Base-by-base conservation (phyloP, 805 yeast species). In the Naumovozyma baii region DNA sequence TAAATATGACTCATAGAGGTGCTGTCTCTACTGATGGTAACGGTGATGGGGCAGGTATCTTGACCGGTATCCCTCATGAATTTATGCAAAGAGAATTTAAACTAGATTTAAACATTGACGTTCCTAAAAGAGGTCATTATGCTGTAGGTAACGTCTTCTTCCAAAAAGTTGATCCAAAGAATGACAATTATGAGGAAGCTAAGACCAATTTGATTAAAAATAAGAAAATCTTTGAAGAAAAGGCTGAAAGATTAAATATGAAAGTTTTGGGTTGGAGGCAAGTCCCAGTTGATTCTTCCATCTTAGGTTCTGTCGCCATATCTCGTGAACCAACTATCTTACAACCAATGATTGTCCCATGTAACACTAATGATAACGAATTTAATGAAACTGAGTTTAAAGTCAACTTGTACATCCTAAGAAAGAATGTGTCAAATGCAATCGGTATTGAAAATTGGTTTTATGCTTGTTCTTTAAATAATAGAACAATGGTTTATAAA, bases 1-100 rank as follows among this genome's bases (percentile, higher is more conserved):
- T 97, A 69, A 90, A 92, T 67, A 92, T 90, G 98, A 84, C 96
- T 45, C 98, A 90, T 64, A 78, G 98, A 68, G 98, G 98, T 59
- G 97, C 97, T 31, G 96, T 88, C 44, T 94, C 95, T 43, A 72
- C 86, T 1, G 95, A 88, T 57, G 94, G 96, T 17, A 96, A 90
- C 61, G 98, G 98, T 64, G 98, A 90, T 61, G 98, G 98, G 65
- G 98, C 98, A 19, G 98, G 98, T 63, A 86, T 90, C 45, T 77
- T 90, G 76, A 76, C 92, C 37, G 82, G 95, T 22, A 78, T 90
- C 46, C 96, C 96, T 28, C 96, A 88, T 66, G 78, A 75, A 48
- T 85, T 92, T 62, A 77, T 90, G 72, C 64, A 65, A 43, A 77
- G 90, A 61, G 97, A 90, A 67, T 88, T 88, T 61, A 74, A 74